phyloP scores from a whole-genome alignment of 75 land plant genomes.

The Pinus albicaulis region DNA sequence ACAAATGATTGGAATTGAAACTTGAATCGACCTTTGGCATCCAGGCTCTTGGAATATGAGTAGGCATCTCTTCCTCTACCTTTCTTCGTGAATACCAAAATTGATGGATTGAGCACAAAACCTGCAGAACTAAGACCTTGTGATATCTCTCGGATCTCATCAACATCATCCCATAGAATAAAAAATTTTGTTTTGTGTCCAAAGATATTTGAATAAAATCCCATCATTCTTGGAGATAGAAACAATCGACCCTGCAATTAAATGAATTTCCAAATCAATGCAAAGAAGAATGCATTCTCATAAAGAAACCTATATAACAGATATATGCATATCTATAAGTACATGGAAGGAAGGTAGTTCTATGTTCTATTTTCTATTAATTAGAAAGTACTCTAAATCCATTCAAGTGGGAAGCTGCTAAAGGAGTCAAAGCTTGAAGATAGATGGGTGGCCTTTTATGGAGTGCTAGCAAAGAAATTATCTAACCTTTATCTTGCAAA shows the following conservation, averaged over 20 bases:
- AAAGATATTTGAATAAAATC: slow-evolving; percentile 86
- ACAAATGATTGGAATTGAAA: slow-evolving; percentile 83
- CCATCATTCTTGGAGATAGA: slow-evolving; percentile 76
- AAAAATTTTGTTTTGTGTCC: slow-evolving; percentile 85
- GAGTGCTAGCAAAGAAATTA: not conserved
- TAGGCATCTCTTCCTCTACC: slow-evolving; percentile 74
- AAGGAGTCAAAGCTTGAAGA: not conserved
- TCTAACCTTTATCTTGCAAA: not conserved
- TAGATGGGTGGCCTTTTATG: not conserved
- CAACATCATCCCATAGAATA: slow-evolving; percentile 92
- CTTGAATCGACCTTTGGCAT: slow-evolving; percentile 64
- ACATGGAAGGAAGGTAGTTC: not conserved
- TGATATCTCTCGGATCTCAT: slow-evolving; percentile 58
- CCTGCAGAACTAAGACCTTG: slow-evolving; percentile 60
- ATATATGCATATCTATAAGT: not conserved
- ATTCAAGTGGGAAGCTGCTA: not conserved
- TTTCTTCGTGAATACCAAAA: slow-evolving; percentile 50
- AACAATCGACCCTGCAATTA: slow-evolving; percentile 74
- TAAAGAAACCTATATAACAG: not conserved
- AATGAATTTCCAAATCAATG: not conserved
- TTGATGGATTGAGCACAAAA: slow-evolving; percentile 42
- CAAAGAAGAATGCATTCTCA: not conserved
- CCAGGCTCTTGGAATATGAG: slow-evolving; percentile 66
- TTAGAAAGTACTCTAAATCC: not conserved
- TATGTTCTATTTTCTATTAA: not conserved